Base-by-base conservation (phyloP, 139 green algal genomes). In the Tetraselmis chui region DNA sequence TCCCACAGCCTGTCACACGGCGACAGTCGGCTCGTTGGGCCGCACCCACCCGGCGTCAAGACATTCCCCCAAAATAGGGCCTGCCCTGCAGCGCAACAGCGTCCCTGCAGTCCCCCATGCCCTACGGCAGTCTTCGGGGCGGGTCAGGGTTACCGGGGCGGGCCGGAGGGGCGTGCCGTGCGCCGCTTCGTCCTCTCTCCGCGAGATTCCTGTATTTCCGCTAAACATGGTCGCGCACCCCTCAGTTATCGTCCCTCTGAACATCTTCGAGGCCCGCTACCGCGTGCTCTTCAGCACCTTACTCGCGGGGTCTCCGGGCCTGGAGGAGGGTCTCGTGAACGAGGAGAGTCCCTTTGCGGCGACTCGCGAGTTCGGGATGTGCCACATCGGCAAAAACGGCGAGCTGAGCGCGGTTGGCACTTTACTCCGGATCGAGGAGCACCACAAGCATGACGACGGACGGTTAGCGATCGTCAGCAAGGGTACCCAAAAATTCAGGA, bases 221-320 rank as follows among this genome's bases (percentile, higher is more conserved):
- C 59, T 83, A 22, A 45, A 29, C 79, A 83, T 83, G 30, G 79
- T 83, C 25, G 79, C 58, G 24, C 26, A 76, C 27, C 79, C 79
- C 2, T 45, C 2, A 2, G n/a, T 32, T 26, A 80, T 76, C 26
- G 79, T 83, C 2, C 59, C 79, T 23, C 79, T 83, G 27, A 32
- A 83, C 79, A 83, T 83, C 2, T 83, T 83, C 79, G 79, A 83
- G 59, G 79, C 79, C 2, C 28, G 79, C 24, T 83, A 83, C 28
- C 28, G 79, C 29, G 30, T 83, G 2, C 79, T 83, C 2, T 83
- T 83, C 79, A 83, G 23, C 79, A 83, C 79, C 58, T 22, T 83
- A 31, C 79, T 83, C 31, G 59, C 31, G 29, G 79, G 79, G 24
- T 32, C 59, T 22, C 22, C 59, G 23, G 79, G 28, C 2, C 24